Evolutionary conservation across 768 basidiomycete genomes (phyloP).

Genomic region (Hydnum rufescens): DNA sequence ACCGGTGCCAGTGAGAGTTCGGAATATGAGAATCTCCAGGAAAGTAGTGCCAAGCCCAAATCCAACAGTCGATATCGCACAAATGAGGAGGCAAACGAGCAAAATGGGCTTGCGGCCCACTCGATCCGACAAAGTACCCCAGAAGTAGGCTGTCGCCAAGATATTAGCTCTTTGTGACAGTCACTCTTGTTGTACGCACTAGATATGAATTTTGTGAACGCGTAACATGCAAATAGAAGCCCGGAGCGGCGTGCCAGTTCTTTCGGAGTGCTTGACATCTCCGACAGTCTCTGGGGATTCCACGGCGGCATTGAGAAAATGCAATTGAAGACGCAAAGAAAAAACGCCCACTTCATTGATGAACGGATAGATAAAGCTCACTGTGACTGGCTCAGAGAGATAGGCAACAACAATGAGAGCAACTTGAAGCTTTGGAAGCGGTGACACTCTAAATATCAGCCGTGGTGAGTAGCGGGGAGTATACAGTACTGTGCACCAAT

Average conservation of each 20-base stretch:
- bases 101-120: conserved; percentile 20
- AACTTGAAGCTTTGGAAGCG: conserved; percentile 10
- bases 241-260: conserved; percentile 20
- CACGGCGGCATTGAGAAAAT: not conserved
- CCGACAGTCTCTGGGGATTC: conserved; percentile 1
- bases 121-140: conserved; percentile 12
- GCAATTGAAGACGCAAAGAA: not conserved
- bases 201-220: conserved; percentile 18
- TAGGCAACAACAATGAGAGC: conserved; percentile 9
- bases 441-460: conserved; percentile 5
- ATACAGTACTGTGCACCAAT: too few relatives aligned
- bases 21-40: conserved; percentile 6
- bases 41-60: conserved; percentile 9
- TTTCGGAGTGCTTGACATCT: conserved; percentile 10
- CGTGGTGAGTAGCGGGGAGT: too few relatives aligned
- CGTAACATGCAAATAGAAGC: conserved; percentile 18
- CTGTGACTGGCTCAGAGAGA: conserved; percentile 7
- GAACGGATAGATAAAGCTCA: conserved; percentile 18
- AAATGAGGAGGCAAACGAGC: conserved; percentile 15
- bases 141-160: not conserved
- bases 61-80: conserved; percentile 13
- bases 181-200: conserved; percentile 3
- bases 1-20: conserved; percentile 6
- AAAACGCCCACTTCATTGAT: conserved; percentile 19
- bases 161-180: not conserved